Conservation (phyloP, 768 basidiomycete species). For the Lepiota subincarnata region DNA sequence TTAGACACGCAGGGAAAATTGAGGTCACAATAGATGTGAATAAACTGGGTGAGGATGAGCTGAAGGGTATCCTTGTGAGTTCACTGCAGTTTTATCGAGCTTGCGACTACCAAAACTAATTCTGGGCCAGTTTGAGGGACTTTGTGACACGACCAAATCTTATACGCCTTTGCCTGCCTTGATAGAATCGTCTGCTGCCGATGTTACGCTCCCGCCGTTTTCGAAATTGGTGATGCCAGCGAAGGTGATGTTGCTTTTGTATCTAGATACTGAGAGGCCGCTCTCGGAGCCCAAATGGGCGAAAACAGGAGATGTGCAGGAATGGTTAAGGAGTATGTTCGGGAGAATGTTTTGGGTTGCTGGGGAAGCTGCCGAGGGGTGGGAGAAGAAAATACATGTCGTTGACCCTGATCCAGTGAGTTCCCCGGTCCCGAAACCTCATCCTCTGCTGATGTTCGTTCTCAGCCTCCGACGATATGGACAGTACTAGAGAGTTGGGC, state of each 20-base stretch:
- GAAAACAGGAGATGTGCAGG: constrained; percentile 89
- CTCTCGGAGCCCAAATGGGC: constrained; percentile 97
- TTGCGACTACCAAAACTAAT: constrained; percentile 7
- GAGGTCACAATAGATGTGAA: constrained; percentile 69
- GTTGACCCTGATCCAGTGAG: constrained; percentile 93
- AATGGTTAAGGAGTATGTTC: constrained; percentile 88
- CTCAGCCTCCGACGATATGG: constrained; percentile 86
- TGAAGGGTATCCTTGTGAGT: constrained; percentile 77
- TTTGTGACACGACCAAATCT: constrained; percentile 67
- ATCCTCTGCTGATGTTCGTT: not conserved
- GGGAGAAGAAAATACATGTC: constrained; percentile 92
- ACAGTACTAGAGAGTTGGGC: constrained; percentile 91
- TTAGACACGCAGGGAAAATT: constrained; percentile 78
- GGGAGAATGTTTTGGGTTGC: constrained; percentile 85
- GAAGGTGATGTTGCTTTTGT: constrained; percentile 61
- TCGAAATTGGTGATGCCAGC: constrained; percentile 48
- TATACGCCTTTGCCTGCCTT: constrained; percentile 57
- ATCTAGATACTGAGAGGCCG: constrained; percentile 85
- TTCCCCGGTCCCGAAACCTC: constrained; percentile 12
- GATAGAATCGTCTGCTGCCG: constrained; percentile 35
- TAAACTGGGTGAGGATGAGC: constrained; percentile 48
- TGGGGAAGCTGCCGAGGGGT: constrained; percentile 80
- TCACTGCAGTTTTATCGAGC: constrained; percentile 6
- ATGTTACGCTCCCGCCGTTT: constrained; percentile 73
- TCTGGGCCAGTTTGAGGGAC: constrained; percentile 60